Evolutionary conservation across 495 filamentous ascomycete species (phyloP), one percentile per base, ranked within the genome.

Genomic region (Staphylotrichum longicolle): DNA sequence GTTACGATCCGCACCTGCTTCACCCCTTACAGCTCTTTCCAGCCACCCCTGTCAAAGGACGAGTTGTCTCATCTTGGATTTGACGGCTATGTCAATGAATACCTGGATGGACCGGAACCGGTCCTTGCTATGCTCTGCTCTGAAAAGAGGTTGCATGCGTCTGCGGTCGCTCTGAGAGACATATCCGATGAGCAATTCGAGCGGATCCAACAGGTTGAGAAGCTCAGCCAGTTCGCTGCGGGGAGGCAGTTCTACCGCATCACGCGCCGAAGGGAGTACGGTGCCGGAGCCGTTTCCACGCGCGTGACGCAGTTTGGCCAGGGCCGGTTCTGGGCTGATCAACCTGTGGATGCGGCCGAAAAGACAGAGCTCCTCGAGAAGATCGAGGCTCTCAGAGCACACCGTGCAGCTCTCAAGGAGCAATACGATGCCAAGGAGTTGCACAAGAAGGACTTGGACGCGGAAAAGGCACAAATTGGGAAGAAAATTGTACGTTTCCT

Each of bases 121-220:
- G 90, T 99, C 3, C 74, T 97, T 35, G 85, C 90, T 30, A 91
- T 95, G 87, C 82, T 99, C 37, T 96, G 90, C 67, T 79, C 80
- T 32, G 86, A 88, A 54, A 78, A 77, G 27, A 77, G 72, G 30
- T 63, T 97, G 3, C 84, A 95, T 64, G 72, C 75, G n/a, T 88
- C 87, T 1, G 88, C 82, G 0, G 78, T 95, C 42, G 75, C 82
- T 12, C 73, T 84, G 46, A 68, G 66, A n/a, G 84, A 90, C 32
- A 83, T 90, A 37, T 82, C 72, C 2, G 81, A 89, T 6, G 74
- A 83, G 35, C 84, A 89, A 60, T 91, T 83, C 68, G 76, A 85
- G 14, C 67, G 63, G 3, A 75, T 95, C 68, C 75, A 84, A 51
- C 69, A 75, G 4, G 63, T 50, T 34, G 73, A 74, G 10, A 60